These are phyloP conservation scores for Leccinum longicurvipes DNA, from an alignment of 768 basidiomycete genomes.

Conservation along the genomic window DNA sequence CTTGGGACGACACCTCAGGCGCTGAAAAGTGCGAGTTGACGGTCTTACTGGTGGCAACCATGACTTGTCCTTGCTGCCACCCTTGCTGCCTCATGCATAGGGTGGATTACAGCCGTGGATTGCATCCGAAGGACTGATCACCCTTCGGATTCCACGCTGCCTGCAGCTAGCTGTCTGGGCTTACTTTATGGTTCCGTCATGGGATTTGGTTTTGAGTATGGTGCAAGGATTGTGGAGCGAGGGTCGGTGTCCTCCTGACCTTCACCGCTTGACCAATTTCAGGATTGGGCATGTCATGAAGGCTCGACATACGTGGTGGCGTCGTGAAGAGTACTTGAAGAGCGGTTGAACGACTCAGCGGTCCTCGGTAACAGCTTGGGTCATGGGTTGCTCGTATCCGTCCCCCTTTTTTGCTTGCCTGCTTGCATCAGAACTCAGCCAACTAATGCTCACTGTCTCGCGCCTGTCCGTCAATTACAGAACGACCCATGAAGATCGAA, in stretches of 20 bases:
- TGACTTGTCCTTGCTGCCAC: slow-evolving; percentile 30
- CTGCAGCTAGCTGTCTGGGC: slow-evolving; percentile 23
- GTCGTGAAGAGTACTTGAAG: slow-evolving; percentile 21
- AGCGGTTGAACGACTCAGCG: slow-evolving; percentile 25
- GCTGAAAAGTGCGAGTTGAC: slow-evolving; percentile 31
- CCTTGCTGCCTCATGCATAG: slow-evolving; percentile 10
- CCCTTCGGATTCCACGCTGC: slow-evolving; percentile 24
- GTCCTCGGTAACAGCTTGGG: slow-evolving; percentile 24
- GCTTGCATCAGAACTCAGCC: slow-evolving; percentile 34
- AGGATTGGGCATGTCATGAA: slow-evolving; percentile 29
- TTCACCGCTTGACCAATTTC: slow-evolving; percentile 35
- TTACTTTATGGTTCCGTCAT: slow-evolving; percentile 30
- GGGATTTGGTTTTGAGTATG: slow-evolving; percentile 31
- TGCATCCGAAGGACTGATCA: slow-evolving; percentile 27
- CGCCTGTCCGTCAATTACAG: slow-evolving; percentile 48
- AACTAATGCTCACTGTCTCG: slow-evolving; percentile 34
- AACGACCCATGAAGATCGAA: slow-evolving; percentile 98
- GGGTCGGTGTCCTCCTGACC: slow-evolving; percentile 27
- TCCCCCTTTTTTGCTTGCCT: slow-evolving; percentile 41
- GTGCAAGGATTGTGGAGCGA: slow-evolving; percentile 33
- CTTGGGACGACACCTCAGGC: slow-evolving; percentile 26
- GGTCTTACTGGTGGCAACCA: slow-evolving; percentile 27
- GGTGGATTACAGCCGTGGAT: slow-evolving; percentile 27
- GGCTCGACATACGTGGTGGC: slow-evolving; percentile 19
- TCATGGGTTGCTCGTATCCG: slow-evolving; percentile 37